Evolutionary conservation across 768 basidiomycete genomes (phyloP).

Genomic region (Tubosaeta sp.): DNA sequence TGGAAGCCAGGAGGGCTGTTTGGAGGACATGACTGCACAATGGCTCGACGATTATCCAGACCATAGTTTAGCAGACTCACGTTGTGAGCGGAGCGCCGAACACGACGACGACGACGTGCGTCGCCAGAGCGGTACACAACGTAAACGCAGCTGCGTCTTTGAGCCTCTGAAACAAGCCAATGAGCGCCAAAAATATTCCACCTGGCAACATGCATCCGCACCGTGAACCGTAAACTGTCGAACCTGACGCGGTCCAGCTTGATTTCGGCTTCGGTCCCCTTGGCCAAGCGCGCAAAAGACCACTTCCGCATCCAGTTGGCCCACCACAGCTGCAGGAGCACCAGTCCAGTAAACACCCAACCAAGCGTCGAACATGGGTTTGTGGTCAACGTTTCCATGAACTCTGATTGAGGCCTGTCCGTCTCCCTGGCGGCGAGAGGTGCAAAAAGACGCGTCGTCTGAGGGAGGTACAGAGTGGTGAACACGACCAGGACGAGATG

Average conservation of each 20-base stretch:
- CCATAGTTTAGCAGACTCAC: conserved; percentile 32
- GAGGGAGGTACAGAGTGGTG: conserved; percentile 68
- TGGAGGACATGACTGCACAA: conserved; percentile 45
- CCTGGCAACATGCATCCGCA: conserved; percentile 24
- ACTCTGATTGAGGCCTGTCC: conserved; percentile 68
- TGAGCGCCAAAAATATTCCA: neutral
- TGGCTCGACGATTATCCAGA: neutral
- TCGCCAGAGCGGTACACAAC: conserved; percentile 39
- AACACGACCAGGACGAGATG: conserved; percentile 64
- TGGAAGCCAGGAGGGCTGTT: conserved; percentile 65
- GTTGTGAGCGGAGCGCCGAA: conserved; percentile 73
- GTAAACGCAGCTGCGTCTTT: conserved; percentile 52
- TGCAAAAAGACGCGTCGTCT: conserved; percentile 43
- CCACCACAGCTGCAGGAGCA: conserved; percentile 67
- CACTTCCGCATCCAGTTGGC: conserved; percentile 59
- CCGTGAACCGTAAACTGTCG: conserved; percentile 36
- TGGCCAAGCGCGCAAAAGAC: conserved; percentile 42
- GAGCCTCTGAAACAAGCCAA: conserved; percentile 40
- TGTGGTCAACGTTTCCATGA: conserved; percentile 61
- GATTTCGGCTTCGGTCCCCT: conserved; percentile 41
- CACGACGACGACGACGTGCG: conserved; percentile 51
- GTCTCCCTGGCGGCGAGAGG: conserved; percentile 31
- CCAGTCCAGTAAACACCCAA: conserved; percentile 53
- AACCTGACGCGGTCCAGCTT: conserved; percentile 39
- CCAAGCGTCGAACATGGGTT: conserved; percentile 54